Base-by-base conservation (phyloP, 2,329 filamentous ascomycete genomes). In the Thielaviopsis euricoi region DNA sequence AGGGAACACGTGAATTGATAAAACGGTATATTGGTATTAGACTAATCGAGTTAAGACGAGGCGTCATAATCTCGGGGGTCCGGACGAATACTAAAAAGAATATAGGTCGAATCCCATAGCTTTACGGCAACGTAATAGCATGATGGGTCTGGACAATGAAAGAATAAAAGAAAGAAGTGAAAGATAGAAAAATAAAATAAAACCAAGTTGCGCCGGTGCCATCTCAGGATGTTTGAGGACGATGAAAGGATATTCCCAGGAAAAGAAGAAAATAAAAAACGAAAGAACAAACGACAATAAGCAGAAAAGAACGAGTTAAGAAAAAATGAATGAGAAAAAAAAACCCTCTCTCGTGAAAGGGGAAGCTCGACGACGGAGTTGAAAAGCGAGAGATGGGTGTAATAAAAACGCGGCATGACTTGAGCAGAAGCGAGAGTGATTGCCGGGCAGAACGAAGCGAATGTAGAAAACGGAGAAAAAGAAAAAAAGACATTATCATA, bases 141-240 rank as follows among this genome's bases (percentile, higher is more conserved):
- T 3, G 37, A 13, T 40, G 5, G 10, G 37, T 3, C 5, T 40
- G 12, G 12, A 33, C 10, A 26, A 51, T 5, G 25, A 40, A 9
- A 43, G 22, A 33, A 15, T 15, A 17, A 33, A 33, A 21, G 51
- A 56, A 51, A 49, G 25, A 49, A 55, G 25, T 48, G 17, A 49
- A 49, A 40, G 19, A 54, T 19, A 43, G 22, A 33, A 15, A 22
- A 17, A 54, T 19, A 43, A 43, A 33, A 15, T 15, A 17, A 40
- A 17, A 21, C 19, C 48, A 57, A 52, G 48, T 40, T 57, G 55
- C 55, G 48, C 55, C 55, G 46, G 40, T 19, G 49, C 55, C 55
- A 40, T 57, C 33, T 52, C 40, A 17, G 29, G 19, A 55, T 7
- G 37, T 55, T 12, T 17, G 53, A 26, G 17, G 3, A 52, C 29